Evolutionary conservation across 164 flowering plant species (phyloP), one percentile per base, ranked within the genome.

Genomic region (Tinospora cordifolia): DNA sequence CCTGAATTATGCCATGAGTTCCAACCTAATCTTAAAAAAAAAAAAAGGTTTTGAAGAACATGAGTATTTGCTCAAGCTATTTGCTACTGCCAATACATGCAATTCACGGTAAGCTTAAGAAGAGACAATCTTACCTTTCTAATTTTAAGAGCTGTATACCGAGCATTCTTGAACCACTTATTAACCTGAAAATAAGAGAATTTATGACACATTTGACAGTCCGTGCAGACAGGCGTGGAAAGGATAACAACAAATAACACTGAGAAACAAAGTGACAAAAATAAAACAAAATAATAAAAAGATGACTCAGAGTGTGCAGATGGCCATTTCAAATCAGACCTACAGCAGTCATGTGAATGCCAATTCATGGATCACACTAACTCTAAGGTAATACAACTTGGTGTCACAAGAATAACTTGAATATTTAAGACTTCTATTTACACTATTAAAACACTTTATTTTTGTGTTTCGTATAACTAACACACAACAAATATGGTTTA

Each of bases 81-180:
- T n/a, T 26, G 54, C 26, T 34, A 38, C 27, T n/a, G 34, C 24
- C 10, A 59, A 59, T 58, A 26, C 10, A 10, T 24, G 65, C 27
- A 25, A 8, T 49, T 34, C 3, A 26, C 1, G 26, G 30, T 70
- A 30, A 30, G 63, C 39, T 30, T 46, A 49, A 40, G 40, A 39
- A 62, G 27, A 9, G 34, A 13, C 13, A 63, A 21, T 30, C 81
- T 84, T 70, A 90, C 98, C 95, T 88, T 93, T 81, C 91, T 84
- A 39, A 79, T 76, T 81, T 83, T 91, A 41, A 91, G 86, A 15
- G 97, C 90, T 36, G 81, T 63, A 67, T 91, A 93, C 22, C 98
- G 92, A 22, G 98, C 86, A 77, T 93, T 93, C 80, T 91, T 93
- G 88, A 93, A 93, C 98, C 98, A 93, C 79, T 93, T 89, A 82